Evolutionary conservation across 805 yeast species (phyloP).

Genomic region (Yarrowia yakushimensis): DNA sequence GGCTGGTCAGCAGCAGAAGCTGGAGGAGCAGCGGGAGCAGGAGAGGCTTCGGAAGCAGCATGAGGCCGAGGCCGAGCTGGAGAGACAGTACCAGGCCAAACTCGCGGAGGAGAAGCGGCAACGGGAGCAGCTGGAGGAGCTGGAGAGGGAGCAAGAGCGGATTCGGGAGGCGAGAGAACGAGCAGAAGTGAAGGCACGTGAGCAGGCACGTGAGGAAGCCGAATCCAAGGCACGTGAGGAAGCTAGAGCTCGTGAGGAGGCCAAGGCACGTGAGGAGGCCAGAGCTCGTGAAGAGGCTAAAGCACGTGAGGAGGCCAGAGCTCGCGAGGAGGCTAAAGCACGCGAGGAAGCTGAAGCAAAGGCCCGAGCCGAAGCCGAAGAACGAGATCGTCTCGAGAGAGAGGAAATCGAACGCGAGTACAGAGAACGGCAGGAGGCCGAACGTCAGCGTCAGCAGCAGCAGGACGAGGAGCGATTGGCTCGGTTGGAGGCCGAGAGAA

Average conservation of each 20-base stretch:
- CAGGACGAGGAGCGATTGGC: neutral
- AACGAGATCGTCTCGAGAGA: neutral
- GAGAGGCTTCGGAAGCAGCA: neutral
- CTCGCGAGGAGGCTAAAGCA: neutral
- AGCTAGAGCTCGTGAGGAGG: neutral
- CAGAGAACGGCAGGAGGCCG: neutral
- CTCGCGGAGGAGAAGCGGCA: no score
- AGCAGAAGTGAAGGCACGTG: neutral
- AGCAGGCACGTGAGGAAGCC: neutral
- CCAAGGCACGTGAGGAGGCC: neutral
- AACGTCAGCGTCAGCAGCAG: no score
- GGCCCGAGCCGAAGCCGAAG: neutral
- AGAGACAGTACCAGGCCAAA: neutral
- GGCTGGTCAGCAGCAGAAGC: conserved; percentile 6
- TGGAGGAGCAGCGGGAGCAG: conserved; percentile 23
- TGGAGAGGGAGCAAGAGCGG: conserved; percentile 28
- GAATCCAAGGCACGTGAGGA: neutral
- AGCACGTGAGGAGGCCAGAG: neutral
- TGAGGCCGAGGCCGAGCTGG: neutral
- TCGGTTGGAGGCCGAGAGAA: neutral
- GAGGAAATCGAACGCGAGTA: neutral
- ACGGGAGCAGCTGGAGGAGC: neutral
- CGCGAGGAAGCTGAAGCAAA: neutral
- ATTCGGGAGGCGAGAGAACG: neutral
- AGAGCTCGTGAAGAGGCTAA: neutral